Percentiles rank a stretch among this genome's conserved stretches.
These are phyloP conservation scores for Daedaleopsis nitida DNA, from an alignment of 768 basidiomycete species.

Conservation along the genomic window DNA sequence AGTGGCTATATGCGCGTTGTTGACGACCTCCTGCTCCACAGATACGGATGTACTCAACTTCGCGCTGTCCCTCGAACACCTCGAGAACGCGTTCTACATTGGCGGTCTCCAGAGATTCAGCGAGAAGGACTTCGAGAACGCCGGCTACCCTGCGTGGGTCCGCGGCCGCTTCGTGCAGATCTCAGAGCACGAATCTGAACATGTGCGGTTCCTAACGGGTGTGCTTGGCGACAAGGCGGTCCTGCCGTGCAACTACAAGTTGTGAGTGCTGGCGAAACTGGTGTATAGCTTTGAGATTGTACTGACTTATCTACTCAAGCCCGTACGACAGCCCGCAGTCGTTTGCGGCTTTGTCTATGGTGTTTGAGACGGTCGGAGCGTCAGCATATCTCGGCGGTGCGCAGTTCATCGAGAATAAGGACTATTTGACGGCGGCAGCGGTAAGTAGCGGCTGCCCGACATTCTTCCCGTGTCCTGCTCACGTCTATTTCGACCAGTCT, in stretches of 20 bases:
- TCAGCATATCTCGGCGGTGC: constrained; percentile 63
- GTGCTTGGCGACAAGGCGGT: constrained; percentile 48
- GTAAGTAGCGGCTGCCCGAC: constrained; percentile 20
- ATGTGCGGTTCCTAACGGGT: constrained; percentile 53
- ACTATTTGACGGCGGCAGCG: constrained; percentile 54
- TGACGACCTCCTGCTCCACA: background rate
- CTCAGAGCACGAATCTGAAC: constrained; percentile 52
- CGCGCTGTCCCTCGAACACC: constrained; percentile 50
- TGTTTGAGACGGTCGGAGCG: constrained; percentile 55
- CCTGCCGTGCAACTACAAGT: constrained; percentile 60
- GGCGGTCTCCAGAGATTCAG: constrained; percentile 46
- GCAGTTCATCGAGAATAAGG: constrained; percentile 40
- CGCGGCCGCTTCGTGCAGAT: constrained; percentile 55
- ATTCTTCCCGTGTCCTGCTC: background rate
- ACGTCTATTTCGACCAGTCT: constrained; percentile 10
- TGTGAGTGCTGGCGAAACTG: constrained; percentile 39
- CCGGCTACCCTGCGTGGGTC: constrained; percentile 52
- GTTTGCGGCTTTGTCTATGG: constrained; percentile 46
- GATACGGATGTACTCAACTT: constrained; percentile 42
- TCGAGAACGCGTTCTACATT: constrained; percentile 49
- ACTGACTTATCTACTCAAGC: constrained; percentile 22
- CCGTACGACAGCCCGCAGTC: constrained; percentile 44
- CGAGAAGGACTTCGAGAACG: constrained; percentile 44
- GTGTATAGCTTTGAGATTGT: background rate
- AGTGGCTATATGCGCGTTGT: no score